phyloP scores from a whole-genome alignment of 2,329 filamentous ascomycete genomes.

The Exutisphaerella laricina region DNA sequence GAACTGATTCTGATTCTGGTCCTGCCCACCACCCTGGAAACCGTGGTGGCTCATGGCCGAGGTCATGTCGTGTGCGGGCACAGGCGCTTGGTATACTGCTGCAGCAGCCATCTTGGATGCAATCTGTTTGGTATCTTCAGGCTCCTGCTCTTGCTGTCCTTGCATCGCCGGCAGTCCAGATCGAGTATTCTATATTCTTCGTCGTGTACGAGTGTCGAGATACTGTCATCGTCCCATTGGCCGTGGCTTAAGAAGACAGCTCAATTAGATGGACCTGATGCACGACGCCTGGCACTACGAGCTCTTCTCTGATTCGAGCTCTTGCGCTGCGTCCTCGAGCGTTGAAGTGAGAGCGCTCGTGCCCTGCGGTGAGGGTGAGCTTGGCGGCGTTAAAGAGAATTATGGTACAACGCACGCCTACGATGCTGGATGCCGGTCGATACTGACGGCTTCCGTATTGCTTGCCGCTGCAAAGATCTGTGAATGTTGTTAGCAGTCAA shows the following conservation, averaged over 20 bases:
- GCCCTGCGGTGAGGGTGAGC: background rate
- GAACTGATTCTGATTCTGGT: constrained; percentile 2
- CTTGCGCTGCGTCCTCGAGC: background rate
- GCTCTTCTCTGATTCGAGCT: background rate
- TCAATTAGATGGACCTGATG: background rate
- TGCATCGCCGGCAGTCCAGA: constrained; percentile 1
- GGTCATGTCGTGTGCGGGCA: background rate
- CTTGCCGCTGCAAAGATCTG: too few relatives aligned
- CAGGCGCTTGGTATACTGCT: constrained; percentile 2
- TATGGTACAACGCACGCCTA: background rate
- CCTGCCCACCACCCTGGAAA: constrained; percentile 4
- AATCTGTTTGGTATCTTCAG: background rate
- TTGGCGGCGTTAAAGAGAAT: background rate
- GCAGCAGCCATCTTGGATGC: constrained; percentile 7
- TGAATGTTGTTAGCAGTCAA: too few relatives aligned
- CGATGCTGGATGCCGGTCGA: too few relatives aligned
- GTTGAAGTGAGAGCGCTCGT: background rate
- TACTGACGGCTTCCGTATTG: too few relatives aligned
- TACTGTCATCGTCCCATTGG: constrained; percentile 5
- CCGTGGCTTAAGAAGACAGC: background rate
- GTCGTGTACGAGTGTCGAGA: background rate
- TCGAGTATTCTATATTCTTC: background rate
- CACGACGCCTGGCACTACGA: too few relatives aligned
- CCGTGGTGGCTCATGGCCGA: constrained; percentile 2
- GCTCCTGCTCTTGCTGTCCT: constrained; percentile 4